Percentiles rank a stretch among this genome's conserved stretches.
phyloP scores from a whole-genome alignment of 129 eudicot genomes.

The Kitagawia praeruptora region DNA sequence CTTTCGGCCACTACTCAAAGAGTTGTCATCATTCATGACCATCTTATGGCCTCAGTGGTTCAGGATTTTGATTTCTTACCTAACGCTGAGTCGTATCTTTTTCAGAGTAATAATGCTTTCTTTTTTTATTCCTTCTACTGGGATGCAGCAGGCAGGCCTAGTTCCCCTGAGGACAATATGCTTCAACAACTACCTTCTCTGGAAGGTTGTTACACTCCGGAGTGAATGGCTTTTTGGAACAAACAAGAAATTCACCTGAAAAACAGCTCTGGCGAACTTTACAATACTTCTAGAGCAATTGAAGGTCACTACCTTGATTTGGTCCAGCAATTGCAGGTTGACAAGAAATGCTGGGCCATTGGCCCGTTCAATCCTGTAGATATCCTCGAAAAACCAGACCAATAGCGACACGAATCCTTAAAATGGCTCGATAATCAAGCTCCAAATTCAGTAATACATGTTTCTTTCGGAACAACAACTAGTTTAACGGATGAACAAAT shows the following conservation, averaged over 20 bases:
- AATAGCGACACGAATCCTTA: neutral
- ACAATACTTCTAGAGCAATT: neutral
- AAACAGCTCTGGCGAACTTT: neutral
- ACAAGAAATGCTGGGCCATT: neutral
- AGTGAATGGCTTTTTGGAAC: neutral
- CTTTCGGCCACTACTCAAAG: neutral
- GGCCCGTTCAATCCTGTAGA: neutral
- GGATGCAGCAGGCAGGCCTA: neutral
- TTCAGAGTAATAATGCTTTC: neutral
- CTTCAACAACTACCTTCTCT: neutral
- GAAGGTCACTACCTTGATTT: neutral
- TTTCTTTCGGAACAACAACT: neutral
- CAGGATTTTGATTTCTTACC: neutral
- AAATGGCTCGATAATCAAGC: neutral
- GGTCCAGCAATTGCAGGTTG: neutral
- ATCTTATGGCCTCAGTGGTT: neutral
- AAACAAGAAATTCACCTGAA: neutral
- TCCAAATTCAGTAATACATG: neutral
- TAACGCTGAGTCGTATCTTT: neutral
- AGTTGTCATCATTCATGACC: neutral
- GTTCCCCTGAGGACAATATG: neutral
- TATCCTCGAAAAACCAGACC: neutral
- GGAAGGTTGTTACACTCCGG: neutral
- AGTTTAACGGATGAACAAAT: too few relatives aligned
- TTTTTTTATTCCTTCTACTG: neutral